Conservation (phyloP, 768 basidiomycete species). For the Suillus plorans region DNA sequence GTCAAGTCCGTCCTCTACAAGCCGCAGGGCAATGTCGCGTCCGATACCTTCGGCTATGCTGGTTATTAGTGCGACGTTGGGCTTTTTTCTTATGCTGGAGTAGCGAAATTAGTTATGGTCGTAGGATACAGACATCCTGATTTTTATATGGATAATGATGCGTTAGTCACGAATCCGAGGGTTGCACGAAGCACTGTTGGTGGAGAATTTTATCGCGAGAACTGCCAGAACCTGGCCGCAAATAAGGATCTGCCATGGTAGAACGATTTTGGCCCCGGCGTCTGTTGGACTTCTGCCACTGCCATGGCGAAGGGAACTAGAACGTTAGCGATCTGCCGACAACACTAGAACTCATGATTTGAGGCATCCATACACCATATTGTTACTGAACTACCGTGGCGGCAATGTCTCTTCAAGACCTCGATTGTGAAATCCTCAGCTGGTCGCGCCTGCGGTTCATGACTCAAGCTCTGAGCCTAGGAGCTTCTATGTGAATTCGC, state of each 20-base stretch:
- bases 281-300: background rate
- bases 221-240: background rate
- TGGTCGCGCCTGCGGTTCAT: background rate
- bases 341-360: background rate
- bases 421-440: background rate
- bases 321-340: background rate
- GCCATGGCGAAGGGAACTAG: background rate
- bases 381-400: background rate
- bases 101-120: background rate
- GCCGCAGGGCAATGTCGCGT: conserved; percentile 42
- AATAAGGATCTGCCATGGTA: background rate
- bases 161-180: background rate
- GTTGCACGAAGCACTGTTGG: background rate
- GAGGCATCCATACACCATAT: too few relatives aligned
- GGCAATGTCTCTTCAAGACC: background rate
- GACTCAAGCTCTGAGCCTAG: background rate
- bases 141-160: background rate
- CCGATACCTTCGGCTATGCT: conserved; percentile 49
- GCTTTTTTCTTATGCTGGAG: background rate
- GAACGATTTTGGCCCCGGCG: background rate
- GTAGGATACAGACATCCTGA: background rate
- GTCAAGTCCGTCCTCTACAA: conserved; percentile 46
- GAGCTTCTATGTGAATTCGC: background rate
- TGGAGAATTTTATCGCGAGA: background rate
- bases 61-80: conserved; percentile 39